A percentile compares a stretch with the other conserved stretches of the same genome.
Evolutionary conservation across 108 stramenopile species (phyloP).

Genomic region (Pseudonitzschia multistriata): DNA sequence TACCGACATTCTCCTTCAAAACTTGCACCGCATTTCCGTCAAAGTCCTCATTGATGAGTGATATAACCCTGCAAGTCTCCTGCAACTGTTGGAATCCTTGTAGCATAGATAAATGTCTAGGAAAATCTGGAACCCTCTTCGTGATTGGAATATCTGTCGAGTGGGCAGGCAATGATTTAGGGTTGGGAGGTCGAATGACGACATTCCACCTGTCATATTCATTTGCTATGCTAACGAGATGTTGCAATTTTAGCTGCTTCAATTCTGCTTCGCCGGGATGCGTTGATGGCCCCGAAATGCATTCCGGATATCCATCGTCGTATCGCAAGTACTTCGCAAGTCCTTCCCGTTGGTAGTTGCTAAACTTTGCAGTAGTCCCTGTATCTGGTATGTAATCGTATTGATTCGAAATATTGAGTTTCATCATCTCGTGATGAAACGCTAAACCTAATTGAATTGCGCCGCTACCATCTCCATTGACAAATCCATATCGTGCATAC

Average conservation of each 20-base stretch:
- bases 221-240: constrained; percentile 62
- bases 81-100: constrained; percentile 12
- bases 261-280: constrained; percentile 46
- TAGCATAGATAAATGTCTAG: constrained; percentile 31
- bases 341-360: constrained; percentile 39
- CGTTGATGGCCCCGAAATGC: constrained; percentile 36
- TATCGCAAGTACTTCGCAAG: constrained; percentile 63
- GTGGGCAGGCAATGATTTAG: constrained; percentile 41
- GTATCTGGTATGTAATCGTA: constrained; percentile 51
- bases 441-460: constrained; percentile 59
- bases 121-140: constrained; percentile 17
- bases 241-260: constrained; percentile 69
- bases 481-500: constrained; percentile 79
- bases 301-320: constrained; percentile 78
- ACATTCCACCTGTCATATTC: constrained; percentile 55
- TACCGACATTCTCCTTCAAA: constrained; percentile 45
- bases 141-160: constrained; percentile 15
- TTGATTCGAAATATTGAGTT: constrained; percentile 43
- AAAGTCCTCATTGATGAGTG: constrained; percentile 59
- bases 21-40: constrained; percentile 49
- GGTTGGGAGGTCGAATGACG: constrained; percentile 41
- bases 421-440: constrained; percentile 34
- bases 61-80: constrained; percentile 70
- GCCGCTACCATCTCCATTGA: constrained; percentile 79
- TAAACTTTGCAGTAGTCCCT: constrained; percentile 20